Percentiles rank a stretch among this genome's conserved stretches.
phyloP scores from a whole-genome alignment of 2,329 filamentous ascomycete species.

The Monilinia fructigena region DNA sequence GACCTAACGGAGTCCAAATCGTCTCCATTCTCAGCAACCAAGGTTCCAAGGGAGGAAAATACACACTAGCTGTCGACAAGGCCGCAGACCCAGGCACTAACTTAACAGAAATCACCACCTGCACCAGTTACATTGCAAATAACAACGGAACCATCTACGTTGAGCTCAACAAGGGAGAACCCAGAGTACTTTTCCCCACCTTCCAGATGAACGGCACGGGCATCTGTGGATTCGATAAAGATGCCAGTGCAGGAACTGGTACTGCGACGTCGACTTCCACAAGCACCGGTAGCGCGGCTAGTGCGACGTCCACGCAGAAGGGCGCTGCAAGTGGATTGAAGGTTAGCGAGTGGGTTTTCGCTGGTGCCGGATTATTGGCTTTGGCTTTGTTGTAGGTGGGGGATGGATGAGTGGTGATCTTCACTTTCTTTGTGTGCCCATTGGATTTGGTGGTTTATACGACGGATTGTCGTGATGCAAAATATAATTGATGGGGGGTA shows the following conservation, averaged over 20 bases:
- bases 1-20: slow-evolving; percentile 23
- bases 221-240: background rate
- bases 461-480: no score
- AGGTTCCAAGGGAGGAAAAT: slow-evolving; percentile 32
- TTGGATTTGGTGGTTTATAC: no score
- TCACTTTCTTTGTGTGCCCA: no score
- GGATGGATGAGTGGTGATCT: no score
- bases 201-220: slow-evolving; percentile 13
- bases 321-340: slow-evolving; percentile 1
- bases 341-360: background rate
- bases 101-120: slow-evolving; percentile 26
- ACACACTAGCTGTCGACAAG: slow-evolving; percentile 17
- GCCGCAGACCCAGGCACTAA: slow-evolving; percentile 23
- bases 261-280: background rate
- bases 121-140: slow-evolving; percentile 13
- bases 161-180: slow-evolving; percentile 9
- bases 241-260: background rate
- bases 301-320: slow-evolving; percentile 6
- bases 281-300: background rate
- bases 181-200: slow-evolving; percentile 16
- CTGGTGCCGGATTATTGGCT: background rate
- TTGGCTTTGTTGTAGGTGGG: slow-evolving; percentile 6
- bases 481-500: no score
- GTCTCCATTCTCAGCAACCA: slow-evolving; percentile 43
- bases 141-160: slow-evolving; percentile 14